These are phyloP conservation scores for Prunus mira DNA, from an alignment of 306 rosid species.

Conservation along the genomic window DNA sequence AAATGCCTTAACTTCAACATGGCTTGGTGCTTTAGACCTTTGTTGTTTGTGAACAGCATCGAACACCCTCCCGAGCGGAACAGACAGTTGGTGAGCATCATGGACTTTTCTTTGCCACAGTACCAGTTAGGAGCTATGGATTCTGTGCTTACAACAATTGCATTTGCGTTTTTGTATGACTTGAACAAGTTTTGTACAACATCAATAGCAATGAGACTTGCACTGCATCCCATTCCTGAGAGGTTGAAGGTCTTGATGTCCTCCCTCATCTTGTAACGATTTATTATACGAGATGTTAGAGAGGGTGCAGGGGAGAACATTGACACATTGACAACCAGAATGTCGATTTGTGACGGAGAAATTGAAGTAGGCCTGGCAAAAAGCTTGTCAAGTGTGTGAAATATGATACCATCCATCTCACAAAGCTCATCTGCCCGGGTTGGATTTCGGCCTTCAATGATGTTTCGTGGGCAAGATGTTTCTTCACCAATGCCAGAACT, in stretches of 20 bases:
- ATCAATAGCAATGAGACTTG: slow-evolving; percentile 68
- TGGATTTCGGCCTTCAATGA: slow-evolving; percentile 47
- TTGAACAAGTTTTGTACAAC: slow-evolving; percentile 65
- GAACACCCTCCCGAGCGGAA: slow-evolving; percentile 78
- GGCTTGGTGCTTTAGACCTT: slow-evolving; percentile 35
- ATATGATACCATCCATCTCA: slow-evolving; percentile 72
- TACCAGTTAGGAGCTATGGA: slow-evolving; percentile 82
- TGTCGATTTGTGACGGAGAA: slow-evolving; percentile 59
- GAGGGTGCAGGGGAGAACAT: slow-evolving; percentile 75
- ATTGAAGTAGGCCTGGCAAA: slow-evolving; percentile 37
- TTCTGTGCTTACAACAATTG: slow-evolving; percentile 81
- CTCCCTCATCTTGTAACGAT: slow-evolving; percentile 77
- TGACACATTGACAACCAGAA: slow-evolving; percentile 77
- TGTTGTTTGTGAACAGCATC: slow-evolving; percentile 68
- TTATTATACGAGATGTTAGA: slow-evolving; percentile 58
- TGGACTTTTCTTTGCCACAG: slow-evolving; percentile 55
- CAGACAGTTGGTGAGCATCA: slow-evolving; percentile 84
- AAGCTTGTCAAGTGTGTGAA: slow-evolving; percentile 62
- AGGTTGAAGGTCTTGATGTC: slow-evolving; percentile 62
- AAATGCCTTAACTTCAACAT: slow-evolving; percentile 60
- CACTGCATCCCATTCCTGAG: slow-evolving; percentile 95
- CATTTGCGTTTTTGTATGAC: slow-evolving; percentile 35
- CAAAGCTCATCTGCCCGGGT: slow-evolving; percentile 35
- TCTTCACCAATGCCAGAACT: slow-evolving; percentile 76
- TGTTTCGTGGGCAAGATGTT: slow-evolving; percentile 68